Percentiles rank a stretch among this genome's conserved stretches.
Conservation (phyloP, 2,329 filamentous ascomycete genomes). For the Trichophyton benhamiae region DNA sequence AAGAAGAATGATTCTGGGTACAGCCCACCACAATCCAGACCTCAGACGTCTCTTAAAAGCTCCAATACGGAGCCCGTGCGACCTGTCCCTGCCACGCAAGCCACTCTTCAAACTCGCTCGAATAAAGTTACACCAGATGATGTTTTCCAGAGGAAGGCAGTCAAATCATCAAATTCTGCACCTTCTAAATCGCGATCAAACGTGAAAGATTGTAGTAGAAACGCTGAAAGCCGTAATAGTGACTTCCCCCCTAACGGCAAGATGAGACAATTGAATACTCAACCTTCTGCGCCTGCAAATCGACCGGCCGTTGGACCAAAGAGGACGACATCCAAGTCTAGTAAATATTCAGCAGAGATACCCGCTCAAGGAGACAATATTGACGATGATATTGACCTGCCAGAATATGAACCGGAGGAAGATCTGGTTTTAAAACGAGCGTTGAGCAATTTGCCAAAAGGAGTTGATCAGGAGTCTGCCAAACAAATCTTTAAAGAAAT, state of each 20-base stretch:
- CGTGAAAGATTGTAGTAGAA: not conserved
- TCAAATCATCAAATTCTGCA: not conserved
- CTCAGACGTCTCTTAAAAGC: not conserved
- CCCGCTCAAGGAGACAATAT: not conserved
- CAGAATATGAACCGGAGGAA: constrained; percentile 32
- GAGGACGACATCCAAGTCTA: not conserved
- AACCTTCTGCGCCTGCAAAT: not conserved
- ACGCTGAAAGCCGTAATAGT: not conserved
- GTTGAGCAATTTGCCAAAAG: constrained; percentile 65
- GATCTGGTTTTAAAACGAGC: constrained; percentile 51
- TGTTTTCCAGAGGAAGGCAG: not conserved
- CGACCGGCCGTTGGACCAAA: not conserved
- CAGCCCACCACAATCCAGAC: not conserved
- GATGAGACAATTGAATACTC: not conserved
- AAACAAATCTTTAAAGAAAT: constrained; percentile 94
- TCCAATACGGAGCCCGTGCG: not conserved
- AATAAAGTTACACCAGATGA: not conserved
- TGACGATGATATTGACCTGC: constrained; percentile 26
- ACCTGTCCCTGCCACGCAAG: not conserved
- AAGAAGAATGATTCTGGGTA: not conserved
- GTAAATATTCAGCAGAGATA: not conserved
- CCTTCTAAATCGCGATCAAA: not conserved
- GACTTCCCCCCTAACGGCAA: not conserved
- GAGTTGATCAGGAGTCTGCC: constrained; percentile 69
- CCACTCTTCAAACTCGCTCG: not conserved